Base-by-base conservation (phyloP, 2,329 filamentous ascomycete genomes). In the Hawksworthiomyces lignivorus region DNA sequence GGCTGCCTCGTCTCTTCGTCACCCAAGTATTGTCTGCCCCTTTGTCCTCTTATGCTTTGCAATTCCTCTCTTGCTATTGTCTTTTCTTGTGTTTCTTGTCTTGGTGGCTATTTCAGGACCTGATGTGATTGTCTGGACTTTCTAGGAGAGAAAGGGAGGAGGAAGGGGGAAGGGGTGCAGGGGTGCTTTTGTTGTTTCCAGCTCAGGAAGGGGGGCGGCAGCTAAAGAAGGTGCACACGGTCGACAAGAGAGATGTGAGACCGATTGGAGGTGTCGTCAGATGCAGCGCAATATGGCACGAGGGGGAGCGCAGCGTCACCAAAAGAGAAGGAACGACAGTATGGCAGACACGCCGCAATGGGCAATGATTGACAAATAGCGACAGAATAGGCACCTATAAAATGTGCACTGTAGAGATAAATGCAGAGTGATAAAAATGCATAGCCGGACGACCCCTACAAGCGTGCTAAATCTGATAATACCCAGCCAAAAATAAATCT, bases 261-360 rank as follows among this genome's bases (percentile, higher is more conserved):
- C 38, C 37, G 29, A 36, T n/a, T 26, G 21, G 14, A 31, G 35
- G 29, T 22, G 34, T 45, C 39, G 38, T 45, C 43, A 45, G 43
- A 45, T 22, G 31, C 39, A 34, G 30, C 18, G 34, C 34, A 19
- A n/a, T 38, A 45, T 41, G 28, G 43, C 34, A 45, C 43, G 43
- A 45, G 34, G 38, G 24, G 26, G 17, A 36, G 12, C 26, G 30
- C 24, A 26, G 12, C 3, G 33, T 22, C 31, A 39, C 36, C 35
- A 42, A 26, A 17, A 34, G 11, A 17, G 8, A 24, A 39, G 26
- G 29, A 24, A 17, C 37, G 30, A 39, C 20, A 17, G 12, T 6
- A 28, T 17, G 34, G 24, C 19, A 15, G 19, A 29, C 18, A 28
- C 24, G 38, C 24, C n/a, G n/a, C n/a, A n/a, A n/a, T n/a, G n/a